Evolutionary conservation across 2,329 filamentous ascomycete genomes (phyloP).

Genomic region (Diaporthe sp.): DNA sequence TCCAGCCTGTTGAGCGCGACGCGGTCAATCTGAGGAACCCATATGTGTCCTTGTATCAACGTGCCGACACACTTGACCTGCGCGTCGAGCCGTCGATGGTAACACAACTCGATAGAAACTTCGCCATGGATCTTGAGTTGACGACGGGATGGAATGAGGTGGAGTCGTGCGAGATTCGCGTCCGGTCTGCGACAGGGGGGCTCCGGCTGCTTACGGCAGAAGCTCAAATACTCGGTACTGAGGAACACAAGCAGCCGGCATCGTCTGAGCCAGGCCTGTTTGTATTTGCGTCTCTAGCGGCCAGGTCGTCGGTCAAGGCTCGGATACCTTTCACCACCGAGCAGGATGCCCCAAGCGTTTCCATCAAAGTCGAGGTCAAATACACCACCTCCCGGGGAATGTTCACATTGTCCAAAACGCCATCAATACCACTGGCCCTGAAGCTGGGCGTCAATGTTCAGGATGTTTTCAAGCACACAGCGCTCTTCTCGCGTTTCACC

Average conservation of each 20-base stretch:
- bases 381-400: conserved; percentile 78
- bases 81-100: conserved; percentile 75
- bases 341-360: conserved; percentile 78
- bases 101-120: conserved; percentile 84
- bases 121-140: conserved; percentile 81
- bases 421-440: conserved; percentile 79
- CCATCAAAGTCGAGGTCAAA: conserved; percentile 80
- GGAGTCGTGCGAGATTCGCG: conserved; percentile 69
- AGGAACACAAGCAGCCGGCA: conserved; percentile 60
- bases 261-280: conserved; percentile 65
- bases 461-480: conserved; percentile 89
- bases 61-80: conserved; percentile 76
- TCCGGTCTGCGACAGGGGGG: conserved; percentile 76
- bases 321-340: conserved; percentile 88
- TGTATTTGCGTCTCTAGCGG: conserved; percentile 61
- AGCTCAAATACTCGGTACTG: conserved; percentile 62
- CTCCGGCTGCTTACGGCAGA: conserved; percentile 74
- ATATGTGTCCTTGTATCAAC: conserved; percentile 81
- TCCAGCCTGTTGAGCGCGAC: conserved; percentile 60
- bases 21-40: conserved; percentile 70
- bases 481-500: conserved; percentile 90
- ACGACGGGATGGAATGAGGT: conserved; percentile 82
- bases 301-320: conserved; percentile 67
- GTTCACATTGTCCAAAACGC: conserved; percentile 74
- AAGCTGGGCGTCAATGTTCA: conserved; percentile 96